Percentiles rank a stretch among this genome's conserved stretches.
Evolutionary conservation across 148 eudicot genomes (phyloP).

Genomic region (Limonium bicolor): DNA sequence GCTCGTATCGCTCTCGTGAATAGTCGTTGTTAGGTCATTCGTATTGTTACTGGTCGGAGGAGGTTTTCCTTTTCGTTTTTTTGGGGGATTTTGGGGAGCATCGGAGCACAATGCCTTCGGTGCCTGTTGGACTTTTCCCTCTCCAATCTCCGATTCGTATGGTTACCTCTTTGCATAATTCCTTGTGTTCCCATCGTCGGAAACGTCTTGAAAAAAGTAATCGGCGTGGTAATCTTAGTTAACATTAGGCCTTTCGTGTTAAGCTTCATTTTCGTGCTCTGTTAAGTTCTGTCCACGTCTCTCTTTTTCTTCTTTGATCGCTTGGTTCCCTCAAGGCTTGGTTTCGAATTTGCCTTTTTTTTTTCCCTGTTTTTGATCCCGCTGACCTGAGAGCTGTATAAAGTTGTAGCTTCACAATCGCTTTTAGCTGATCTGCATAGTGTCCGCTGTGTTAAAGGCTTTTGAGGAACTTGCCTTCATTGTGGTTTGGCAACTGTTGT

Average conservation of each 20-base stretch:
- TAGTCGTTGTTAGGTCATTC: background rate
- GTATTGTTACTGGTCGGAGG: background rate
- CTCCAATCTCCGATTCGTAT: slow-evolving; percentile 26
- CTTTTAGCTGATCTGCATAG: background rate
- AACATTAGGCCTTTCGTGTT: slow-evolving; percentile 20
- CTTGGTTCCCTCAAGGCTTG: background rate
- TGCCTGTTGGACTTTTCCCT: slow-evolving; percentile 34
- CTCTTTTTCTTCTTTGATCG: background rate
- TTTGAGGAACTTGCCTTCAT: too few species aligned
- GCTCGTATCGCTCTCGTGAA: background rate
- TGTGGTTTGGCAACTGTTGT: too few species aligned
- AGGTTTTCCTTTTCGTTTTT: background rate
- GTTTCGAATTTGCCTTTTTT: background rate
- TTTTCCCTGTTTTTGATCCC: background rate
- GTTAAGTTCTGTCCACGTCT: background rate
- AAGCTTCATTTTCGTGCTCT: background rate
- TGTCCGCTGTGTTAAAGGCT: too few species aligned
- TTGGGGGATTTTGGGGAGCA: slow-evolving; percentile 28
- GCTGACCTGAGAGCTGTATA: background rate
- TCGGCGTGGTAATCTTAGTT: slow-evolving; percentile 97
- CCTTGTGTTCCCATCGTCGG: slow-evolving; percentile 53
- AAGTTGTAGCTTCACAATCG: background rate
- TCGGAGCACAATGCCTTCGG: slow-evolving; percentile 87
- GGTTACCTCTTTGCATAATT: slow-evolving; percentile 29
- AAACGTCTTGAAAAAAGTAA: slow-evolving; percentile 68